Conservation (phyloP, 768 basidiomycete species). For the Holtermannia corniformis region DNA sequence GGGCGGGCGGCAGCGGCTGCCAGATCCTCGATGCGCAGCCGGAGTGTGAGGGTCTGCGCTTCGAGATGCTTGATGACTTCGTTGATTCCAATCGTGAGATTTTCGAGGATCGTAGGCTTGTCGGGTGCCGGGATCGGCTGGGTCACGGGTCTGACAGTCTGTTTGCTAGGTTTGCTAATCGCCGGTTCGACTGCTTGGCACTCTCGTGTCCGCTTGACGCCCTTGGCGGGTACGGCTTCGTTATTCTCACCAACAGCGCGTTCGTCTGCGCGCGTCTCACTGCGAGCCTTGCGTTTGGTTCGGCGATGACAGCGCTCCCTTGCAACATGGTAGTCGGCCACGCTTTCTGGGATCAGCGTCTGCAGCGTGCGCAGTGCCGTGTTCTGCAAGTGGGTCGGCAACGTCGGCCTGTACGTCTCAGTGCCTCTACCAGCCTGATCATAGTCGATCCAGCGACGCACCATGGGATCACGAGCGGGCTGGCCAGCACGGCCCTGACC, state of each 20-base stretch:
- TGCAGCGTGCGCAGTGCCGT: slow-evolving; percentile 20
- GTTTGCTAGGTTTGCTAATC: too few species aligned
- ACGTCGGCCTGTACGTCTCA: slow-evolving; percentile 22
- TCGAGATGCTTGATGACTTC: slow-evolving; percentile 37
- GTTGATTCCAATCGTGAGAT: slow-evolving; percentile 37
- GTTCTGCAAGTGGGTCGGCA: slow-evolving; percentile 26
- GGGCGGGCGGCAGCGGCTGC: slow-evolving; percentile 1
- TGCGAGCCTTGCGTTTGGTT: slow-evolving; percentile 10
- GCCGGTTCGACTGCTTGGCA: too few species aligned
- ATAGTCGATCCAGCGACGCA: slow-evolving; percentile 5
- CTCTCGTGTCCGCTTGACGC: too few species aligned
- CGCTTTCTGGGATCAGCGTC: slow-evolving; percentile 13
- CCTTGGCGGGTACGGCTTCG: too few species aligned
- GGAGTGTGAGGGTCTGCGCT: slow-evolving; percentile 23
- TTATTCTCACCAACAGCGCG: not conserved
- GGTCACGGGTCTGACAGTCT: too few species aligned
- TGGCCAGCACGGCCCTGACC: slow-evolving; percentile 28
- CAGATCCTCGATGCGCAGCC: slow-evolving; percentile 19
- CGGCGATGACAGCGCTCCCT: slow-evolving; percentile 24
- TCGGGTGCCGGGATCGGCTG: too few species aligned
- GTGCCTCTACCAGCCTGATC: not conserved
- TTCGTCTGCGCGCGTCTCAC: not conserved
- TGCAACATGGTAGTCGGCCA: slow-evolving; percentile 30
- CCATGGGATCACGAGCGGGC: slow-evolving; percentile 28
- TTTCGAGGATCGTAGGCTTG: slow-evolving; percentile 20